These are phyloP conservation scores for Salvia hispanica DNA, from an alignment of 257 asterid species.

Conservation along the genomic window DNA sequence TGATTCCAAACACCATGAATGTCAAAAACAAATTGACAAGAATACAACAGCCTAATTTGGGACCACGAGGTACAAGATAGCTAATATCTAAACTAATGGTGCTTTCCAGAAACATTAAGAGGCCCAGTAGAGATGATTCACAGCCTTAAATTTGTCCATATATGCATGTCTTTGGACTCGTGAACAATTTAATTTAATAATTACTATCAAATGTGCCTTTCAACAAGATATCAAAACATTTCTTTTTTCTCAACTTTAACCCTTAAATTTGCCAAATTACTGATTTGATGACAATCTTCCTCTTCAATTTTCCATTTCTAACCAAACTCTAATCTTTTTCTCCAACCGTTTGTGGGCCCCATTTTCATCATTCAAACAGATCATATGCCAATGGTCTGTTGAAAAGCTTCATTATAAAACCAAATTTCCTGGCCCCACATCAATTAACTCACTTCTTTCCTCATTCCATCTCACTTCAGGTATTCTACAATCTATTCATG, in stretches of 20 bases:
- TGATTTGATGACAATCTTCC: constrained; percentile 33
- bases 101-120: constrained; percentile 32
- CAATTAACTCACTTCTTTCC: background rate
- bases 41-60: background rate
- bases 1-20: no score
- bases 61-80: constrained; percentile 2
- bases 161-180: constrained; percentile 8
- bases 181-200: constrained; percentile 18
- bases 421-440: constrained; percentile 30
- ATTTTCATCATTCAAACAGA: constrained; percentile 31
- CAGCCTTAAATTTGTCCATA: constrained; percentile 31
- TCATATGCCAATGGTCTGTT: constrained; percentile 32
- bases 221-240: constrained; percentile 24
- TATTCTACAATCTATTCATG: background rate
- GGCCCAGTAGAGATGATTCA: constrained; percentile 21
- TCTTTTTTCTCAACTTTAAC: constrained; percentile 17
- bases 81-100: constrained; percentile 2
- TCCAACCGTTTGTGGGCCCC: constrained; percentile 47
- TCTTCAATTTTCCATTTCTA: constrained; percentile 36
- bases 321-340: constrained; percentile 10
- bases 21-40: background rate
- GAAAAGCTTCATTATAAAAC: constrained; percentile 32
- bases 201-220: constrained; percentile 27
- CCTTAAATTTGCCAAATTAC: constrained; percentile 17
- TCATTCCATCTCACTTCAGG: background rate